Base-by-base conservation (phyloP, 768 basidiomycete species). In the Russula vinacea region DNA sequence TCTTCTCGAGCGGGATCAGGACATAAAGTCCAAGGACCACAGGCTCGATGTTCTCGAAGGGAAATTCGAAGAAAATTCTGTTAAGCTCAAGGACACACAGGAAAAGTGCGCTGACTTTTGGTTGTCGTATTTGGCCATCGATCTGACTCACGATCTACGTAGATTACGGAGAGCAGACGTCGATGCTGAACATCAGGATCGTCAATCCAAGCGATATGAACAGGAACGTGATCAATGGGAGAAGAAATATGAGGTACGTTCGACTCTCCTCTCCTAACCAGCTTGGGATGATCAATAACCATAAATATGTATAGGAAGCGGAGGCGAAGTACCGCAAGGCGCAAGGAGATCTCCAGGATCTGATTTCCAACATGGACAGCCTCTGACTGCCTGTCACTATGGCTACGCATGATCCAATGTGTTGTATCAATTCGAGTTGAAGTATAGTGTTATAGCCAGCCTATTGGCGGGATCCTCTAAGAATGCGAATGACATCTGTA, bases 21-120 rank as follows among this genome's bases (percentile, higher is more conserved):
- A 65, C 5, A 57, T 65, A n/a, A 56, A 51, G 59, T 65, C 64
- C 13, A 65, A 65, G 26, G 55, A 65, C 37, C 64, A 65, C 59
- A 56, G 49, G 42, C 22, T 65, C 49, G 64, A 56, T 22, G 33
- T n/a, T 16, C 64, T 65, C 35, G 64, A 65, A 32, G 13, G 7
- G 5, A 0, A 17, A 13, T 17, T 44, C 40, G 64, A 52, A 57
- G 42, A 39, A 0, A 1, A 26, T 8, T 16, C 40, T 10, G 0
- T 0, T 2, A 37, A 45, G 40, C 22, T 61, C 14, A 61, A 45
- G 35, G 55, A 51, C 1, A 22, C 55, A 57, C 13, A 1, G 64
- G 64, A 45, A 14, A 65, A 6, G 64, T 65, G 40, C 32, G 59
- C 42, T 17, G 40, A 42, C 40, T 42, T 42, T n/a, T n/a, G n/a